These are phyloP conservation scores for Boletellus deceptivus DNA, from an alignment of 1,284 basidiomycete species.

Conservation along the genomic window DNA sequence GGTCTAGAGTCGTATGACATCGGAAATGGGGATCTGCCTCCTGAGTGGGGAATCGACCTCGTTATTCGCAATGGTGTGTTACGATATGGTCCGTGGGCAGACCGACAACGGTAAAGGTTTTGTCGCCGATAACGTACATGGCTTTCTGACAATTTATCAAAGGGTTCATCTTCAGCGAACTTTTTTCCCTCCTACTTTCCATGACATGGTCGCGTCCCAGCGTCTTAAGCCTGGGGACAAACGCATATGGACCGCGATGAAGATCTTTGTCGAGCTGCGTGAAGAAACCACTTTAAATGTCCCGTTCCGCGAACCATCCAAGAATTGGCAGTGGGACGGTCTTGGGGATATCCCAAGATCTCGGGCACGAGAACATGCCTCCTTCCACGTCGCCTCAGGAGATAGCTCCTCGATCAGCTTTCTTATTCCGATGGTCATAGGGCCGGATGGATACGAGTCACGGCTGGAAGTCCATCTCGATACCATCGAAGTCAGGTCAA, in stretches of 20 bases:
- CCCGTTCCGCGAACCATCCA: conserved; percentile 85
- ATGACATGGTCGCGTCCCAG: conserved; percentile 55
- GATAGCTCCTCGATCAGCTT: conserved; percentile 83
- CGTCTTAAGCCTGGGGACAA: conserved; percentile 71
- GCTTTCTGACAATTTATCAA: conserved; percentile 6
- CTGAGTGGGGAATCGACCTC: conserved; percentile 91
- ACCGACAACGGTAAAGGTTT: conserved; percentile 73
- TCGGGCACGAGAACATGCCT: conserved; percentile 62
- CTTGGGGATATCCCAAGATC: conserved; percentile 46
- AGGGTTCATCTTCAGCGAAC: conserved; percentile 75
- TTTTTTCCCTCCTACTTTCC: conserved; percentile 82
- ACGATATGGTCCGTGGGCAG: conserved; percentile 92
- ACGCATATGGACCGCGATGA: conserved; percentile 77
- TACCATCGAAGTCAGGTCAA: conserved; percentile 73
- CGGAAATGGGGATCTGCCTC: conserved; percentile 84
- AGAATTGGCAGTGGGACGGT: conserved; percentile 89
- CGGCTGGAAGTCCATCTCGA: conserved; percentile 82
- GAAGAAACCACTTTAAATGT: conserved; percentile 75
- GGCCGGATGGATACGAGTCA: conserved; percentile 72
- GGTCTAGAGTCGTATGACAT: conserved; percentile 59
- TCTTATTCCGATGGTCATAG: conserved; percentile 77
- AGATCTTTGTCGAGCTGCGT: conserved; percentile 76
- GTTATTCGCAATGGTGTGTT: conserved; percentile 70
- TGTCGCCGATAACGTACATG: not conserved
- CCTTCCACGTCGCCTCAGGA: conserved; percentile 73